phyloP scores from a whole-genome alignment of 1,284 basidiomycete genomes.

The Ceratobasidium papillatum region DNA sequence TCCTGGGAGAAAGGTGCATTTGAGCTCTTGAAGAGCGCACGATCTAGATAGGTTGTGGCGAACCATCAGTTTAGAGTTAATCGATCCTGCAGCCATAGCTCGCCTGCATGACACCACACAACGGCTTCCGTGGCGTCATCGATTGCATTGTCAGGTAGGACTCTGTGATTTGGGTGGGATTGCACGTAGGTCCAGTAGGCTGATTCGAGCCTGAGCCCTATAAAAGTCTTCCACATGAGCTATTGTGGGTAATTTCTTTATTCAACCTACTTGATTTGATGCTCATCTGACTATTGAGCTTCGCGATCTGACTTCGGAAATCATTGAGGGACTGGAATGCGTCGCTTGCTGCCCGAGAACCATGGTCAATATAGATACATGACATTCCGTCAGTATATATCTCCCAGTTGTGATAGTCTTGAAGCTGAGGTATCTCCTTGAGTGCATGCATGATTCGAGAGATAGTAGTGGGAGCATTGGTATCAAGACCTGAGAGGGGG shows the following conservation, averaged over 20 bases:
- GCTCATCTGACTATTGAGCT: background rate
- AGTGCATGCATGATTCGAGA: background rate
- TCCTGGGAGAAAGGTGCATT: constrained; percentile 11
- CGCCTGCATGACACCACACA: constrained; percentile 12
- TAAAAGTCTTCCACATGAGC: background rate
- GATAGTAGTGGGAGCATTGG: background rate
- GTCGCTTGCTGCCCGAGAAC: background rate
- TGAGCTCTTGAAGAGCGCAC: background rate
- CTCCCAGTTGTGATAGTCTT: constrained; percentile 7
- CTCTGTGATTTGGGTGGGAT: constrained; percentile 6
- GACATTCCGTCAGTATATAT: constrained; percentile 5
- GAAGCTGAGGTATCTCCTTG: background rate
- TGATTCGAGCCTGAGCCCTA: background rate
- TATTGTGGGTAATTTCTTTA: background rate
- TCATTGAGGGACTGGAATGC: background rate
- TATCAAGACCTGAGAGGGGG: background rate
- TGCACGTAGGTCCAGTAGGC: constrained; percentile 10
- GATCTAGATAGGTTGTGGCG: background rate
- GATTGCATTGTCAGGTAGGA: background rate
- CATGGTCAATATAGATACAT: constrained; percentile 11
- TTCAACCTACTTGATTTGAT: background rate
- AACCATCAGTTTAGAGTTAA: background rate
- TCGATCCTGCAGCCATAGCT: too few relatives aligned
- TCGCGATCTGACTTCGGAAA: background rate
- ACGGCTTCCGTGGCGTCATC: constrained; percentile 8